A percentile compares a stretch with the other conserved stretches of the same genome.
These are phyloP conservation scores for Pyrenochaeta sp. DNA, from an alignment of 2,329 filamentous ascomycete species.

Conservation along the genomic window DNA sequence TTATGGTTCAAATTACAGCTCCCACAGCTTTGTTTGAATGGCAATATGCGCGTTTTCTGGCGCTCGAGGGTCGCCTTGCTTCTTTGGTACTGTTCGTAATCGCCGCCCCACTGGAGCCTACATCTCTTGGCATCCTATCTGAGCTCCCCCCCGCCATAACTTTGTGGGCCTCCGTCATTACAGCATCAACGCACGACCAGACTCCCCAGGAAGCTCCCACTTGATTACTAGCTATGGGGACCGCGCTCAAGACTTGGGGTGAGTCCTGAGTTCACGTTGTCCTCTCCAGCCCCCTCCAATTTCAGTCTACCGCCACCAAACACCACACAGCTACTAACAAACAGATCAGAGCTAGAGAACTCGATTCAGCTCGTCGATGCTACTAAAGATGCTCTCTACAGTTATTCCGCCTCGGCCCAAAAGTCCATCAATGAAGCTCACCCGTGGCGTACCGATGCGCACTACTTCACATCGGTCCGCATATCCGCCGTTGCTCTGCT, in stretches of 20 bases:
- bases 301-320: slow-evolving; percentile 18
- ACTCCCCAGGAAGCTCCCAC: slow-evolving; percentile 8
- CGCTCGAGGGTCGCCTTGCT: no score
- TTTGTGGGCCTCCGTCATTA: slow-evolving; percentile 19
- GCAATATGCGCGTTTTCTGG: no score
- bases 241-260: slow-evolving; percentile 50
- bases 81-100: neutral
- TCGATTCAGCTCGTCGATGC: slow-evolving; percentile 81
- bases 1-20: no score
- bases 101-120: slow-evolving; percentile 30
- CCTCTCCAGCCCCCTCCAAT: neutral
- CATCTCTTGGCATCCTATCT: slow-evolving; percentile 37
- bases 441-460: slow-evolving; percentile 80
- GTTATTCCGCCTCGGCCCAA: slow-evolving; percentile 75
- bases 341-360: slow-evolving; percentile 82
- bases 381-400: slow-evolving; percentile 89
- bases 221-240: slow-evolving; percentile 36
- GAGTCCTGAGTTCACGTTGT: slow-evolving; percentile 10
- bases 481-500: slow-evolving; percentile 93
- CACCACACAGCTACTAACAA: slow-evolving; percentile 20
- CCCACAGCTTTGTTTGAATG: no score
- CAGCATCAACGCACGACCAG: slow-evolving; percentile 14
- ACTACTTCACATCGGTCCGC: slow-evolving; percentile 92
- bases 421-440: slow-evolving; percentile 69
- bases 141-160: slow-evolving; percentile 36